Evolutionary conservation across 257 asterid genomes (phyloP).

Genomic region (Petunia axillaris): DNA sequence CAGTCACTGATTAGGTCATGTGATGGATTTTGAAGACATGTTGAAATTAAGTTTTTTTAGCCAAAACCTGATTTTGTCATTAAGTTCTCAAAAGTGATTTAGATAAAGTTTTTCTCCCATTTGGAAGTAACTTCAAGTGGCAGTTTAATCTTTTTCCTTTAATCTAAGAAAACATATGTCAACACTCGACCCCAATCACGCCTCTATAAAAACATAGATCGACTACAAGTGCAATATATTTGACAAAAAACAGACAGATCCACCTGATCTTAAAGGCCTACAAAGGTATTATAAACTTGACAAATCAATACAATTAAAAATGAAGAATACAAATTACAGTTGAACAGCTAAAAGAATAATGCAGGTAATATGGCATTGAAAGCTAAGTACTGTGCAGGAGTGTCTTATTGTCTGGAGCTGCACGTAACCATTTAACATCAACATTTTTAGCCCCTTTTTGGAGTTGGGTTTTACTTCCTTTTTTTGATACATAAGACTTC

Average conservation of each 20-base stretch:
- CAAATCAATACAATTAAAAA: not conserved
- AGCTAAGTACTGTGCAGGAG: too few relatives aligned
- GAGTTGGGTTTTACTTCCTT: not conserved
- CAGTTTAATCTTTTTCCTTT: not conserved
- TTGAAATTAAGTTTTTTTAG: not conserved
- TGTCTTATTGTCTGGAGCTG: too few relatives aligned
- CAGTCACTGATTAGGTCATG: not conserved
- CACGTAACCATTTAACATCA: too few relatives aligned
- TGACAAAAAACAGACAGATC: not conserved
- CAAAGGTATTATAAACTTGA: not conserved
- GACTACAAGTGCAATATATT: not conserved
- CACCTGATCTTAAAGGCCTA: not conserved
- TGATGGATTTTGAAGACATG: not conserved
- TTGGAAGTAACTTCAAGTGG: not conserved
- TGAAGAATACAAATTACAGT: not conserved
- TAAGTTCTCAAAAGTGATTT: too few relatives aligned
- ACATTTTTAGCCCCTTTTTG: too few relatives aligned
- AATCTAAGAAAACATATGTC: not conserved
- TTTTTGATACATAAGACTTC: not conserved
- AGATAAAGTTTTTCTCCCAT: not conserved
- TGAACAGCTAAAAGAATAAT: not conserved
- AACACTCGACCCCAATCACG: not conserved
- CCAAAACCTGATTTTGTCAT: not conserved
- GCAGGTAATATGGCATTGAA: not conserved
- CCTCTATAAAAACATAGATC: not conserved